Base-by-base conservation (phyloP, 1,284 basidiomycete genomes). In the Moniliella sp. region DNA sequence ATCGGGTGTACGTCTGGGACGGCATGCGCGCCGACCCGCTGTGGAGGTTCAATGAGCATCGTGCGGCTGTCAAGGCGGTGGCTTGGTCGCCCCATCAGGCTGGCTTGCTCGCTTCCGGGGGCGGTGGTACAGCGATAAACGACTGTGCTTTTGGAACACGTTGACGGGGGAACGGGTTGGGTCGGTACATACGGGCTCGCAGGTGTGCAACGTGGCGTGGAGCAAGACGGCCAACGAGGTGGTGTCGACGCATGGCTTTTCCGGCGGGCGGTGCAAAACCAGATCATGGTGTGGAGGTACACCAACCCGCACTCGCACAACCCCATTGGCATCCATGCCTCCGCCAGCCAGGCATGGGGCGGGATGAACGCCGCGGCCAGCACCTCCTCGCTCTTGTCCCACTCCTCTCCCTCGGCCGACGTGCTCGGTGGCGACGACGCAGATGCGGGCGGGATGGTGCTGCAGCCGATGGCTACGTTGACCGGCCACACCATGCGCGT, bases 261-360 rank as follows among this genome's bases (percentile, higher is more conserved):
- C 82, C 13, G 79, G 76, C 4, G 83, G 81, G 75, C 79, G 0
- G 75, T 86, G 4, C 84, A 93, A 61, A 94, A 97, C 62, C 88
- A 97, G 62, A 88, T 97, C 35, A 86, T 83, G 55, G 80, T 97
- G 44, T 97, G 88, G 88, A 78, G 78, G 55, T 94, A 94, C 62
- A 91, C 88, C 0, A 75, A 75, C 5, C 7, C n/a, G n/a, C n/a
- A n/a, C n/a, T n/a, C n/a, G n/a, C n/a, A n/a, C n/a, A n/a, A n/a
- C 69, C 88, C 61, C 75, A 78, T 37, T 84, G 84, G 70, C n/a
- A n/a, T n/a, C n/a, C n/a, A n/a, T n/a, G n/a, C n/a, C n/a, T n/a
- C n/a, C n/a, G n/a, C n/a, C n/a, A n/a, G n/a, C n/a, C n/a, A n/a
- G n/a, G n/a, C n/a, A n/a, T n/a, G n/a, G n/a, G n/a, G n/a, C n/a